Evolutionary conservation across 108 stramenopile genomes (phyloP).

Genomic region (Cyclotella atomus): DNA sequence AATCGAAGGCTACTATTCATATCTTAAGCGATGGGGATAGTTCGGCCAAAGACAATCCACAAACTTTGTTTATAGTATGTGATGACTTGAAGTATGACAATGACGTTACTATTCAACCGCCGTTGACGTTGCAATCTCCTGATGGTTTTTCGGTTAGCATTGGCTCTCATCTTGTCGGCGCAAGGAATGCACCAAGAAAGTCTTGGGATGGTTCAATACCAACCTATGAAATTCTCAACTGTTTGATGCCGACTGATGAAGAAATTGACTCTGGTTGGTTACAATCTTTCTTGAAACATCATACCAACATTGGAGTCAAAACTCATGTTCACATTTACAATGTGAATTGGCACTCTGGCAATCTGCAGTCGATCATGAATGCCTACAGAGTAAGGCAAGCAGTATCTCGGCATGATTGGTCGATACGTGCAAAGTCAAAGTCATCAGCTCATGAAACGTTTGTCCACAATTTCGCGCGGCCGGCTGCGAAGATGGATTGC

Average conservation of each 20-base stretch:
- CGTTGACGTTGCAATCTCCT: constrained; percentile 29
- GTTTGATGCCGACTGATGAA: constrained; percentile 31
- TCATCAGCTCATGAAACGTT: constrained; percentile 26
- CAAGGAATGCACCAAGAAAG: constrained; percentile 8
- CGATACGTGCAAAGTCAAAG: constrained; percentile 23
- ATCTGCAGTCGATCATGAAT: constrained; percentile 24
- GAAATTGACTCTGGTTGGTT: constrained; percentile 29
- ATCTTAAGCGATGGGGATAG: constrained; percentile 13
- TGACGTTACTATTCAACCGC: constrained; percentile 41
- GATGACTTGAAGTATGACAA: constrained; percentile 36
- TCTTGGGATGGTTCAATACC: not conserved
- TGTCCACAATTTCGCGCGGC: not conserved
- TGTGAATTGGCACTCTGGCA: constrained; percentile 39
- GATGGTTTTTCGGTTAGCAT: constrained; percentile 39
- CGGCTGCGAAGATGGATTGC: constrained; percentile 45
- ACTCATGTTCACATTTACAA: constrained; percentile 46
- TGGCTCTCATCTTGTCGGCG: constrained; percentile 32
- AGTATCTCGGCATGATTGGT: constrained; percentile 46
- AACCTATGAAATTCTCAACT: constrained; percentile 15
- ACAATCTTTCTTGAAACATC: constrained; percentile 35
- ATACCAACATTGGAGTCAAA: constrained; percentile 25
- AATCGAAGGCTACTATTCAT: constrained; percentile 28
- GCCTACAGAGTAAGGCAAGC: constrained; percentile 17
- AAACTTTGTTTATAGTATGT: constrained; percentile 41
- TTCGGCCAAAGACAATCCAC: constrained; percentile 18